A percentile compares a stretch with the other conserved stretches of the same genome.
These are phyloP conservation scores for Boletus pseudopeckii DNA, from an alignment of 768 basidiomycete genomes.

Conservation along the genomic window DNA sequence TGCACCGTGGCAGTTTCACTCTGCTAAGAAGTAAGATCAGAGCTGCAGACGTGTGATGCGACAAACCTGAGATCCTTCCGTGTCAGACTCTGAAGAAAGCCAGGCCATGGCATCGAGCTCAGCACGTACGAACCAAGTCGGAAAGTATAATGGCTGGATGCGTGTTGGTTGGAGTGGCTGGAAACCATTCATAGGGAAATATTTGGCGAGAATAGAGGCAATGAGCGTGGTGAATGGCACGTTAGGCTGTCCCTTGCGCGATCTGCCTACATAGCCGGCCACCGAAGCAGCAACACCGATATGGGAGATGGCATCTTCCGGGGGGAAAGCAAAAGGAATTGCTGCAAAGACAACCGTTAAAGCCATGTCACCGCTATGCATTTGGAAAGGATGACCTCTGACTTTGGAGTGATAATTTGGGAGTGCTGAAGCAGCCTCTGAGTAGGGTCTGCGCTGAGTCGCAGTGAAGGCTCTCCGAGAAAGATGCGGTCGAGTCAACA, in stretches of 20 bases:
- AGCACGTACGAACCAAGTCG: constrained; percentile 59
- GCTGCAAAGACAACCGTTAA: constrained; percentile 34
- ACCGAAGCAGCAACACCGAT: constrained; percentile 36
- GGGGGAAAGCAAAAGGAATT: constrained; percentile 48
- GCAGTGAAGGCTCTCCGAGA: background rate
- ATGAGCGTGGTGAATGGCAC: constrained; percentile 21
- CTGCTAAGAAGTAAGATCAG: constrained; percentile 22
- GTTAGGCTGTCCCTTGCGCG: constrained; percentile 8
- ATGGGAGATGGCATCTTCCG: constrained; percentile 41
- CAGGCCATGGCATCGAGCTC: constrained; percentile 41
- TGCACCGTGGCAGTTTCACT: constrained; percentile 31
- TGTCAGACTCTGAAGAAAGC: constrained; percentile 24
- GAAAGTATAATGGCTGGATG: constrained; percentile 56
- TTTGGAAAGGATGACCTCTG: constrained; percentile 32
- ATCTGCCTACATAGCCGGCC: constrained; percentile 25
- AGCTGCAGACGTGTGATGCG: constrained; percentile 2
- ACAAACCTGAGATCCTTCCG: constrained; percentile 25
- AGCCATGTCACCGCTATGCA: background rate
- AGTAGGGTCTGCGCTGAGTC: constrained; percentile 16
- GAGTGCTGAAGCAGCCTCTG: constrained; percentile 8
- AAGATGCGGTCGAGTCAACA: constrained; percentile 17
- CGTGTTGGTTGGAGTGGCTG: constrained; percentile 42
- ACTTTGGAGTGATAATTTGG: constrained; percentile 36
- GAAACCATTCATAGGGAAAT: constrained; percentile 38
- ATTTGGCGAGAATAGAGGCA: constrained; percentile 35